These are phyloP conservation scores for Globisporangium abappressorium DNA, from an alignment of 352 stramenopile genomes.

Conservation along the genomic window DNA sequence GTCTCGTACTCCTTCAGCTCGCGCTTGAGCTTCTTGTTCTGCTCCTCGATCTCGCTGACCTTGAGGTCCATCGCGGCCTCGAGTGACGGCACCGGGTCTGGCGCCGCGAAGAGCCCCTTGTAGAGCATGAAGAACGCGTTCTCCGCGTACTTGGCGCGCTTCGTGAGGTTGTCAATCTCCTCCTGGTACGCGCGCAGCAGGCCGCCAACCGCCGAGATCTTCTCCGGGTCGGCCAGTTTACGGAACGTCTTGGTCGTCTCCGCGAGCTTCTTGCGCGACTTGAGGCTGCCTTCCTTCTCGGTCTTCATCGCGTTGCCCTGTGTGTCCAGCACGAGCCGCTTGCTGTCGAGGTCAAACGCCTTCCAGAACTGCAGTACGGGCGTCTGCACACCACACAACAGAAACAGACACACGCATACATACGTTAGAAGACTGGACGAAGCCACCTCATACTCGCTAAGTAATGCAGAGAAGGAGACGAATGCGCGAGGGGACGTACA, in stretches of 20 bases:
- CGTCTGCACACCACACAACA: conserved; percentile 18
- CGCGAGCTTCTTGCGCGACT: conserved; percentile 81
- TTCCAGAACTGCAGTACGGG: conserved; percentile 86
- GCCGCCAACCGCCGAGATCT: conserved; percentile 45
- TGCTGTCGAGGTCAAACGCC: conserved; percentile 85
- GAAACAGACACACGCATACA: background rate
- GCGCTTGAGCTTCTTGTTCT: conserved; percentile 88
- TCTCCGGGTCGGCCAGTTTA: conserved; percentile 69
- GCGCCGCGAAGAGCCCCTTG: conserved; percentile 81
- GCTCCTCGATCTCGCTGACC: conserved; percentile 84
- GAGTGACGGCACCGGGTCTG: conserved; percentile 79
- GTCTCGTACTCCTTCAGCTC: conserved; percentile 93
- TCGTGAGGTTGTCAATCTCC: conserved; percentile 90
- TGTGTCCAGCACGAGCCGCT: conserved; percentile 72
- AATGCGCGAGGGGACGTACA: conserved; percentile 19
- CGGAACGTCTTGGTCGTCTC: conserved; percentile 85
- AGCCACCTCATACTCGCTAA: background rate
- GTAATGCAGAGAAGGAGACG: background rate
- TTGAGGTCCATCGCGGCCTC: conserved; percentile 49
- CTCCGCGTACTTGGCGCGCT: conserved; percentile 90
- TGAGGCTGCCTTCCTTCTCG: conserved; percentile 76
- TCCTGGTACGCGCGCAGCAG: conserved; percentile 91
- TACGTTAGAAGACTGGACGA: background rate
- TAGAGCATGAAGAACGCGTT: conserved; percentile 88
- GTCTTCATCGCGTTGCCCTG: conserved; percentile 81